Evolutionary conservation across 306 rosid genomes (phyloP).

Genomic region (Astragalus glycyphyllos): DNA sequence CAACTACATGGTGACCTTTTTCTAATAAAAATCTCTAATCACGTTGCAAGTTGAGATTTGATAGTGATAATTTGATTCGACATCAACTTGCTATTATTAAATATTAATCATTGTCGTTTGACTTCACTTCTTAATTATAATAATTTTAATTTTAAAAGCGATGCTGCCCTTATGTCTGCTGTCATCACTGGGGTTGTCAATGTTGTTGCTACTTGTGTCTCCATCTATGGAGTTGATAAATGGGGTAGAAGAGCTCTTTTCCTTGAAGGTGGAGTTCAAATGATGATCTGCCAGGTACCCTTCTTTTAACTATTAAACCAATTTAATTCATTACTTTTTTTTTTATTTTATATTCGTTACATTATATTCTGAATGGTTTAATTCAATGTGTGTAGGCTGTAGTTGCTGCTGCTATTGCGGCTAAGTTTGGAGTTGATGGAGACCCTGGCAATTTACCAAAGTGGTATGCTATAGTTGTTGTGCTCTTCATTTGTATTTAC

Average conservation of each 20-base stretch:
- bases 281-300: constrained; percentile 85
- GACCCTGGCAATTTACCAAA: constrained; percentile 70
- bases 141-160: neutral
- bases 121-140: too few species aligned
- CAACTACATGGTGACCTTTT: neutral
- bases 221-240: constrained; percentile 85
- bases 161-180: constrained; percentile 90
- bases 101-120: too few species aligned
- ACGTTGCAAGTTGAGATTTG: too few species aligned
- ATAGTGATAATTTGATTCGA: neutral
- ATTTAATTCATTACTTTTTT: neutral
- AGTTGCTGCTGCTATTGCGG: constrained; percentile 74
- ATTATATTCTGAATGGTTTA: neutral
- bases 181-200: constrained; percentile 86
- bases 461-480: constrained; percentile 93
- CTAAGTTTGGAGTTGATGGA: constrained; percentile 78
- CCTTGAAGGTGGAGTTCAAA: constrained; percentile 83
- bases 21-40: neutral
- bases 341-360: neutral
- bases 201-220: constrained; percentile 68
- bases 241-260: constrained; percentile 92
- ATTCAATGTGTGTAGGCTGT: constrained; percentile 45
- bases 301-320: neutral
- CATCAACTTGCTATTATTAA: neutral
- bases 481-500: constrained; percentile 83